Percentiles rank a stretch among this genome's conserved stretches.
phyloP scores from a whole-genome alignment of 2,329 filamentous ascomycete genomes.

The Aspergillus sp. region DNA sequence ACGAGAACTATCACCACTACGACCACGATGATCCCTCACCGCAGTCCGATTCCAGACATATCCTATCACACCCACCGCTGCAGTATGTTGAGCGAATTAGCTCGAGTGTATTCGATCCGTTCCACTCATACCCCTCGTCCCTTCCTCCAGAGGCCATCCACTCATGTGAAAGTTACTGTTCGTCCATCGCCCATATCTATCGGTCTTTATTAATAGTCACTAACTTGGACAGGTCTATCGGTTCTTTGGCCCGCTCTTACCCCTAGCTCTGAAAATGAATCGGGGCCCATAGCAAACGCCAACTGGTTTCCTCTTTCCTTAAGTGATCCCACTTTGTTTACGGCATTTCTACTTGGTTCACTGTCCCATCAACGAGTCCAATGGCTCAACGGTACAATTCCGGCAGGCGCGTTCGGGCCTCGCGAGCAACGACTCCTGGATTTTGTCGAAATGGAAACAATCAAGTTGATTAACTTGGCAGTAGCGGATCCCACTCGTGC shows the following conservation, averaged over 20 bases:
- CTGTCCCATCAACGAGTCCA: conserved; percentile 28
- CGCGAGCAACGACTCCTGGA: conserved; percentile 19
- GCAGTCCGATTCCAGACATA: background rate
- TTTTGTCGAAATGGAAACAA: conserved; percentile 27
- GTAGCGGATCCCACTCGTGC: conserved; percentile 26
- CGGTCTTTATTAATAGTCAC: background rate
- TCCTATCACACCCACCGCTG: background rate
- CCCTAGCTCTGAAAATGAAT: conserved; percentile 7
- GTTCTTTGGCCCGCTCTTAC: conserved; percentile 26
- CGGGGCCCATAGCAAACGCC: conserved; percentile 5
- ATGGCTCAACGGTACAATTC: conserved; percentile 21
- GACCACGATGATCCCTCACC: background rate
- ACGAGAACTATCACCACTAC: background rate
- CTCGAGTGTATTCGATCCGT: conserved; percentile 22
- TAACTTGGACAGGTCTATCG: conserved; percentile 11
- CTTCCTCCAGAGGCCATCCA: conserved; percentile 18
- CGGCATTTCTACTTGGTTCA: conserved; percentile 26
- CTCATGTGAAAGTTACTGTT: conserved; percentile 23
- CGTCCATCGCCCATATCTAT: conserved; percentile 5
- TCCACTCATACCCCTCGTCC: conserved; percentile 17
- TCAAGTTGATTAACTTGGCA: conserved; percentile 30
- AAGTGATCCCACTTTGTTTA: conserved; percentile 23
- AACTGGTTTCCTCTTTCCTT: conserved; percentile 27
- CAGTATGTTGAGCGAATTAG: conserved; percentile 15
- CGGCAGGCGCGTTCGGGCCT: conserved; percentile 12